Evolutionary conservation across 2,329 filamentous ascomycete species (phyloP).

Genomic region (Cladosporium sp.): DNA sequence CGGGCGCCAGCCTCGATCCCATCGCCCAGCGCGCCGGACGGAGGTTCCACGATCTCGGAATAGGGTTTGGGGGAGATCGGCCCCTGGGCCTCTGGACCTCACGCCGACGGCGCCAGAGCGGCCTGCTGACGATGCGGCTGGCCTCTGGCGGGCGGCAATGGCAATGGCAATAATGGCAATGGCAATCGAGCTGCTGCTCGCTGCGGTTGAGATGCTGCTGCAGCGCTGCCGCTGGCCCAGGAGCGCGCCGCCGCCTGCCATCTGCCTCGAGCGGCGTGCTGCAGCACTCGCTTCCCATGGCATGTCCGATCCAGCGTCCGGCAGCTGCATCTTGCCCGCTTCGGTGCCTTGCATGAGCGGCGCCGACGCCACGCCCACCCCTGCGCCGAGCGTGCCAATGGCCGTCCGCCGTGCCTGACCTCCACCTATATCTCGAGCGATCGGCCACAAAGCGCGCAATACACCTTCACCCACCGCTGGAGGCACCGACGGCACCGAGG

Average conservation of each 20-base stretch:
- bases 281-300: conserved; percentile 9
- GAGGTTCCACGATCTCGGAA: conserved; percentile 25
- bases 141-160: too few relatives aligned
- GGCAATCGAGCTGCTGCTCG: not conserved
- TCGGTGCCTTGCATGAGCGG: conserved; percentile 26
- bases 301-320: conserved; percentile 7
- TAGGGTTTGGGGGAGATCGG: conserved; percentile 10
- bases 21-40: conserved; percentile 23
- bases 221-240: too few relatives aligned
- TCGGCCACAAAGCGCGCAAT: conserved; percentile 13
- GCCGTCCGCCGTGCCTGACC: conserved; percentile 1
- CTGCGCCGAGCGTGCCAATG: conserved; percentile 9
- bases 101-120: not conserved
- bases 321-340: conserved; percentile 3
- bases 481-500: too few relatives aligned
- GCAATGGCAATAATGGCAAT: too few relatives aligned
- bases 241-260: too few relatives aligned
- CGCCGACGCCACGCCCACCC: conserved; percentile 25
- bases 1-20: conserved; percentile 26
- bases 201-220: too few relatives aligned
- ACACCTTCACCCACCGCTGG: not conserved
- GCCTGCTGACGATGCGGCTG: not conserved
- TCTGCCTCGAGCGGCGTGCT: not conserved
- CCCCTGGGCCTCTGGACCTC: too few relatives aligned
- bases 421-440: conserved; percentile 13